Percentiles rank a stretch among this genome's conserved stretches.
Conservation (phyloP, 179 eudicot species). For the Silene coronaria region DNA sequence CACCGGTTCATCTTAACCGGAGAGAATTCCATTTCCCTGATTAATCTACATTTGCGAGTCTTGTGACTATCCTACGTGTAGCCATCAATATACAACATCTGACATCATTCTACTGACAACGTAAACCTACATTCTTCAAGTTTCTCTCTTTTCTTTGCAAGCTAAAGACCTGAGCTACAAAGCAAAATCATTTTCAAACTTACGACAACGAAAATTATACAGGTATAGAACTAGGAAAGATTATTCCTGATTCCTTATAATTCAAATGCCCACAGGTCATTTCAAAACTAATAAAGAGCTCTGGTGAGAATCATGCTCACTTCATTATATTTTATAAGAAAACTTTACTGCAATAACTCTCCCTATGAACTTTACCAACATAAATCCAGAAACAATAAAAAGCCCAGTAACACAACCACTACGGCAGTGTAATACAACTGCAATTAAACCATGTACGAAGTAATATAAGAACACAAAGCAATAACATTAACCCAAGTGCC, state of each 20-base stretch:
- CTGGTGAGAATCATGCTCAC: not conserved
- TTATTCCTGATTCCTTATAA: not conserved
- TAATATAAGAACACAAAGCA: not conserved
- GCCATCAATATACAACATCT: too few relatives aligned
- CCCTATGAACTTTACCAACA: not conserved
- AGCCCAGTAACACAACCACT: not conserved
- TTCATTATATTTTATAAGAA: not conserved
- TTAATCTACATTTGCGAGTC: too few relatives aligned
- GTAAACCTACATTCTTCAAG: too few relatives aligned
- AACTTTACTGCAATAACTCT: not conserved
- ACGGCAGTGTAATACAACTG: not conserved
- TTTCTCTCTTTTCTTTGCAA: too few relatives aligned
- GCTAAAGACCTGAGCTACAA: not conserved
- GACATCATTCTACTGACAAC: too few relatives aligned
- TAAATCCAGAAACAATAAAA: not conserved
- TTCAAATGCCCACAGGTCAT: not conserved
- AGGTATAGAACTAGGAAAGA: not conserved
- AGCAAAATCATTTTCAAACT: not conserved
- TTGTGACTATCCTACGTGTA: too few relatives aligned
- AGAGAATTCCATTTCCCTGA: too few relatives aligned
- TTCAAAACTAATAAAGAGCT: not conserved
- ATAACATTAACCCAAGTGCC: too few relatives aligned
- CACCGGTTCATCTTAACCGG: too few relatives aligned
- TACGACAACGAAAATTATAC: too few relatives aligned
- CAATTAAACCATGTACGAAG: not conserved